A percentile compares a stretch with the other conserved stretches of the same genome.
Conservation (phyloP, 2,329 filamentous ascomycete species). For the Madurella fahalii region DNA sequence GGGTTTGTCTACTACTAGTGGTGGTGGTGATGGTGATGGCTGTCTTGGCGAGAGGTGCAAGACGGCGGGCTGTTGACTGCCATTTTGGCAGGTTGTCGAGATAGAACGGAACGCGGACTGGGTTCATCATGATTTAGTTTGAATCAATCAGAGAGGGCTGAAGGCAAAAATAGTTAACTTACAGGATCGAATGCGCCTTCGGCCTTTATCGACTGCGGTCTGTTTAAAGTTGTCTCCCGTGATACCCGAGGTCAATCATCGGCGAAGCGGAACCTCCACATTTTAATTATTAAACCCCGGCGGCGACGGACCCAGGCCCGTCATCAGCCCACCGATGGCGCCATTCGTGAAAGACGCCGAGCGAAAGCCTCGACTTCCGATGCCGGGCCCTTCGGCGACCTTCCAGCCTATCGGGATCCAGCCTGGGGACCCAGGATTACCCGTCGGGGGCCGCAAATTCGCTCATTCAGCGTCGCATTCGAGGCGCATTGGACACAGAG, state of each 20-base stretch:
- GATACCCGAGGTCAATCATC: neutral
- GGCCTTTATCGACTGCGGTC: neutral
- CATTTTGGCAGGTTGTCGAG: neutral
- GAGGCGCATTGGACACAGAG: neutral
- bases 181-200: no score
- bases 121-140: neutral
- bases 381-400: neutral
- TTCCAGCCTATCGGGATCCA: neutral
- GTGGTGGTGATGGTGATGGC: no score
- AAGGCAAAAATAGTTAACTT: no score
- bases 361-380: neutral
- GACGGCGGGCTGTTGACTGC: neutral
- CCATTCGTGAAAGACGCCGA: neutral
- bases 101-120: neutral
- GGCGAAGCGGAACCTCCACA: neutral
- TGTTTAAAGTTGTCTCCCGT: neutral
- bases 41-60: neutral
- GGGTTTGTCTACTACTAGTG: neutral
- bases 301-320: neutral
- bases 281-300: neutral
- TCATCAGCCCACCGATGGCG: neutral
- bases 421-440: neutral
- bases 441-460: neutral
- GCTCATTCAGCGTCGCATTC: neutral
- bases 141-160: no score